Evolutionary conservation across 148 eudicot species (phyloP), one percentile per base, ranked within the genome.

Genomic region (Chenopodium suecicum): DNA sequence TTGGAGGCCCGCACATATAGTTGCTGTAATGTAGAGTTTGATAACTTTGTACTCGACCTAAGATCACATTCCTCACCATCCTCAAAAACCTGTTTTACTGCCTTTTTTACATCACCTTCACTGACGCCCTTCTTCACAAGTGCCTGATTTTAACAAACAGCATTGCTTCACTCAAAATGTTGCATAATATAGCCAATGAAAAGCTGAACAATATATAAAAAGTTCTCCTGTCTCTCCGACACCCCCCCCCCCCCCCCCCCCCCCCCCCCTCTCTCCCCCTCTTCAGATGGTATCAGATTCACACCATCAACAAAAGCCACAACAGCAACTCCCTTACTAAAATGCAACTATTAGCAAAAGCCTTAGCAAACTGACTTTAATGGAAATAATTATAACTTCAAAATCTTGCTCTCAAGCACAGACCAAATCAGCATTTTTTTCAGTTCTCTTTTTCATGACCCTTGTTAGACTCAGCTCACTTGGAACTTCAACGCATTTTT

Each of bases 31-130:
- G 92, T 82, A 76, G 80, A 76, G 70, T 79, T 87, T 37, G 95
- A 94, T 79, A 96, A 87, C 54, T 82, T 87, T 27, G 81, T 75
- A 70, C 78, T 87, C 41, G 87, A 85, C 34, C 85, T 88, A 74
- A 84, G 79, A 29, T 86, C 93, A 74, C 73, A 78, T 41, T 79
- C 83, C 83, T 92, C 89, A 34, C 76, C 81, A 60, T 92, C 94
- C 86, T 87, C 87, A 77, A 94, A 94, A 54, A 94, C 98, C 72
- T 86, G 75, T 74, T 94, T 90, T 65, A 94, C 82, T 10, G 98
- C 99, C 76, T 91, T 87, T 69, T 90, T 79, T 56, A 89, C 87
- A 44, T 94, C 90, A 48, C 13, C 84, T 80, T 89, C 83, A 78
- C 84, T 89, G 44, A 96, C 89, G 20, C 99, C 99, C 83, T 92